A percentile compares a stretch with the other conserved stretches of the same genome.
phyloP scores from a whole-genome alignment of 169 alveolate species.

The Eimeria tenella region DNA sequence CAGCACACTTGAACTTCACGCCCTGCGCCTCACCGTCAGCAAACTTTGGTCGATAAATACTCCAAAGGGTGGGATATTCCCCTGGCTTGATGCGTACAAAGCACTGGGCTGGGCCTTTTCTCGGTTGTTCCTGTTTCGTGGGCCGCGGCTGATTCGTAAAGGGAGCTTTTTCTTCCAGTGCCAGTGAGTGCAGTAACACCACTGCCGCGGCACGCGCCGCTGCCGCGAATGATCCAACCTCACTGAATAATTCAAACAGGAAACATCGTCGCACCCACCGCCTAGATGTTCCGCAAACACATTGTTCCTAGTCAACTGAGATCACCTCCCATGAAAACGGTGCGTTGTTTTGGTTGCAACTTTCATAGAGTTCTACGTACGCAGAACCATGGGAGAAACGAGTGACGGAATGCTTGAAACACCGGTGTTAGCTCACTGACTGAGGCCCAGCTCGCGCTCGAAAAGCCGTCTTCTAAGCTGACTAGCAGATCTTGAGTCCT shows the following conservation, averaged over 20 bases:
- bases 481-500: conserved; percentile 32
- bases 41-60: conserved; percentile 75
- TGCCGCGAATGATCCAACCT: conserved; percentile 76
- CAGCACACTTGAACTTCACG: too few species aligned
- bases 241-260: conserved; percentile 24
- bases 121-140: conserved; percentile 22
- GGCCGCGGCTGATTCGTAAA: background rate
- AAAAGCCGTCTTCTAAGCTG: conserved; percentile 71
- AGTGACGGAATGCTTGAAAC: background rate
- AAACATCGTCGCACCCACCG: background rate
- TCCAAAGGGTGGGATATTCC: conserved; percentile 69
- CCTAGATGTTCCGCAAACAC: background rate
- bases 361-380: background rate
- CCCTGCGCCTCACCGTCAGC: conserved; percentile 68
- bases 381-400: background rate
- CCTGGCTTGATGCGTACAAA: conserved; percentile 68
- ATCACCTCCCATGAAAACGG: too few species aligned
- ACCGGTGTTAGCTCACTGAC: conserved; percentile 26
- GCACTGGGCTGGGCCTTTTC: conserved; percentile 69
- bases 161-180: conserved; percentile 38
- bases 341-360: too few species aligned
- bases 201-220: conserved; percentile 81
- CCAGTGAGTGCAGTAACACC: conserved; percentile 68
- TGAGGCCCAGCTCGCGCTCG: conserved; percentile 70
- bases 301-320: too few species aligned